phyloP scores from a whole-genome alignment of 2,329 filamentous ascomycete species.

The Harringtonia aguacate region DNA sequence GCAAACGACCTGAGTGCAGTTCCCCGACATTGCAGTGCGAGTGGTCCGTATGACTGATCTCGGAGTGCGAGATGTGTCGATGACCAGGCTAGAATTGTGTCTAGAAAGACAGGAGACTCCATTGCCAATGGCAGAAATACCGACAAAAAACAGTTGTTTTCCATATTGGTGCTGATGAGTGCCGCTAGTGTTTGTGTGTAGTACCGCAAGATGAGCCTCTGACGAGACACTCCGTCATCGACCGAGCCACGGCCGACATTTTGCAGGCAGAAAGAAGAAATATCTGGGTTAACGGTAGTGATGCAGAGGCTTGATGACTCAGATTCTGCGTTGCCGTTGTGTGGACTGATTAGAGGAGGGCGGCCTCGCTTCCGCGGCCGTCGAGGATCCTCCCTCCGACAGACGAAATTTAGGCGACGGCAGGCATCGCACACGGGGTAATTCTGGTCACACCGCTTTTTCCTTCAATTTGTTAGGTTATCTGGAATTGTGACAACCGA shows the following conservation, averaged over 20 bases:
- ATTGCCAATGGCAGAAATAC: neutral
- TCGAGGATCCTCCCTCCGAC: neutral
- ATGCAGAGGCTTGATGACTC: too few relatives aligned
- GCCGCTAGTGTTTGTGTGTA: neutral
- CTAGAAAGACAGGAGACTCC: neutral
- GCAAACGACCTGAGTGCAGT: neutral
- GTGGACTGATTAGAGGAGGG: too few relatives aligned
- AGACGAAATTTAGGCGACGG: neutral
- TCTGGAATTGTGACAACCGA: too few relatives aligned
- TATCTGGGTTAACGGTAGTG: too few relatives aligned
- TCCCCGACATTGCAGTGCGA: neutral
- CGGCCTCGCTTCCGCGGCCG: neutral
- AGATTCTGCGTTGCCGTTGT: too few relatives aligned
- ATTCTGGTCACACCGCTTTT: conserved; percentile 1
- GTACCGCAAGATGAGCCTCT: neutral
- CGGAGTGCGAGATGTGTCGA: neutral
- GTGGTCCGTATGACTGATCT: neutral
- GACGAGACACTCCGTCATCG: neutral
- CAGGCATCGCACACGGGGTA: neutral
- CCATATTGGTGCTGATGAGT: neutral
- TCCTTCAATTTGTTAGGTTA: neutral
- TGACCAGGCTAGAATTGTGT: neutral
- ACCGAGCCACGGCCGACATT: neutral
- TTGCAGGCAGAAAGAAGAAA: too few relatives aligned
- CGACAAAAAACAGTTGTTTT: neutral